Base-by-base conservation (phyloP, 306 rosid species). In the Sophora flavescens region DNA sequence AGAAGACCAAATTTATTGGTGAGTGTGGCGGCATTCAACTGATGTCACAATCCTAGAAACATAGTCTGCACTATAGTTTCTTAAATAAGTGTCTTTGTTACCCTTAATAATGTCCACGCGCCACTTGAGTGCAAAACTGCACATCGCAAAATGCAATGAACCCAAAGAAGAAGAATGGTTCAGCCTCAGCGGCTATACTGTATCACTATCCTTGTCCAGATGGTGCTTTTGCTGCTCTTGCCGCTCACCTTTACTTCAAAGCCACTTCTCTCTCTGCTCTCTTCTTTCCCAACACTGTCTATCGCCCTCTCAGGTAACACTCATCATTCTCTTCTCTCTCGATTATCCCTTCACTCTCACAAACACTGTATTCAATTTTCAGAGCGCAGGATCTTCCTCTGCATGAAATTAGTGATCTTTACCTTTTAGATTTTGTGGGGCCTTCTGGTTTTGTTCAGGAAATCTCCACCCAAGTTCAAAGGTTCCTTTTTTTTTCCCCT, bases 181-280 rank as follows among this genome's bases (percentile, higher is more conserved):
- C 89, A 14, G 88, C 87, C 14, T 97, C 98, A 12, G 88, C 87
- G n/a, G 98, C 98, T 2, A 78, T 94, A 70, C 87, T 94, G 0
- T 92, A 94, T 67, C 98, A 92, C 77, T 92, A 92, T 30, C 97
- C 97, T 0, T 94, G 98, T 67, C 96, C 97, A 1, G 98, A 94
- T 87, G 97, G 97, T 5, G 95, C 76, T 15, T 90, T 89, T 58
- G 93, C 98, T 33, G 97, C 98, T 22, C 84, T 94, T 14, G 97
- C 97, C 1, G 98, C 98, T 38, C 95, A 89, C 76, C 90, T 95
- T 53, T 92, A 82, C 79, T 95, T 89, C 84, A 87, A 96, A 47
- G 85, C 94, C 60, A 56, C 84, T 51, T 87, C 89, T 6, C 60
- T 80, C 3, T 68, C 89, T 4, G 74, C 78, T 61, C 83, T 86